Evolutionary conservation across 2,329 filamentous ascomycete species (phyloP).

Genomic region (Davidsoniella eucalypti): DNA sequence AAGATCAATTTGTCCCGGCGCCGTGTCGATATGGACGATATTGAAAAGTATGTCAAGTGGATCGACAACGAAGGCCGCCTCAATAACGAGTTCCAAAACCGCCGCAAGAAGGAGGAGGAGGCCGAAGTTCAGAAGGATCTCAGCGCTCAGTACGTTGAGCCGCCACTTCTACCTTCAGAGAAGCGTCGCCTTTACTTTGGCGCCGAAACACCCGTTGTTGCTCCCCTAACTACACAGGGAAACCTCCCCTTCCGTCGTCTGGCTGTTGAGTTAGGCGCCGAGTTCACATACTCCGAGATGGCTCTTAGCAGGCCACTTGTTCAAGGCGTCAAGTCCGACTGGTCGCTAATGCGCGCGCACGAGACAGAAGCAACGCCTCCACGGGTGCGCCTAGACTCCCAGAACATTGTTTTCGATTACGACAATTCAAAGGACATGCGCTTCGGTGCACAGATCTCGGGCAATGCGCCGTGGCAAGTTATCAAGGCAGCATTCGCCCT

Average conservation of each 20-base stretch:
- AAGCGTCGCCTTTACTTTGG: constrained; percentile 91
- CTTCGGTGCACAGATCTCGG: constrained; percentile 86
- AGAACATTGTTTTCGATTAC: constrained; percentile 49
- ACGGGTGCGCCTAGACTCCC: constrained; percentile 36
- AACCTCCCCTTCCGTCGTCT: constrained; percentile 89
- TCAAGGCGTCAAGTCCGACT: constrained; percentile 80
- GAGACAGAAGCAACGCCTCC: constrained; percentile 64
- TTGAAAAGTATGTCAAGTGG: constrained; percentile 65
- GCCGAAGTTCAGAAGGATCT: constrained; percentile 44
- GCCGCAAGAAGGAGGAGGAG: constrained; percentile 25
- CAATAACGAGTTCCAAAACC: constrained; percentile 25
- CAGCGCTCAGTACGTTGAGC: constrained; percentile 66
- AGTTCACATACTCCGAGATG: constrained; percentile 97
- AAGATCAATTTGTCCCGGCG: constrained; percentile 65
- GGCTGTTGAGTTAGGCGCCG: constrained; percentile 74
- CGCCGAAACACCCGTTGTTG: constrained; percentile 80
- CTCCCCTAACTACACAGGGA: constrained; percentile 88
- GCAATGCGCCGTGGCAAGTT: constrained; percentile 80
- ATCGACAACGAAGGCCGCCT: constrained; percentile 44
- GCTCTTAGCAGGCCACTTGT: constrained; percentile 80
- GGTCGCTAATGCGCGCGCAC: constrained; percentile 88
- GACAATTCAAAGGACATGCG: constrained; percentile 68
- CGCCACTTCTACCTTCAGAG: constrained; percentile 78
- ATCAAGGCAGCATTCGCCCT: constrained; percentile 77
- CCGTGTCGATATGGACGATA: constrained; percentile 51